phyloP scores from a whole-genome alignment of 257 asterid genomes.

The Paulownia fortunei region DNA sequence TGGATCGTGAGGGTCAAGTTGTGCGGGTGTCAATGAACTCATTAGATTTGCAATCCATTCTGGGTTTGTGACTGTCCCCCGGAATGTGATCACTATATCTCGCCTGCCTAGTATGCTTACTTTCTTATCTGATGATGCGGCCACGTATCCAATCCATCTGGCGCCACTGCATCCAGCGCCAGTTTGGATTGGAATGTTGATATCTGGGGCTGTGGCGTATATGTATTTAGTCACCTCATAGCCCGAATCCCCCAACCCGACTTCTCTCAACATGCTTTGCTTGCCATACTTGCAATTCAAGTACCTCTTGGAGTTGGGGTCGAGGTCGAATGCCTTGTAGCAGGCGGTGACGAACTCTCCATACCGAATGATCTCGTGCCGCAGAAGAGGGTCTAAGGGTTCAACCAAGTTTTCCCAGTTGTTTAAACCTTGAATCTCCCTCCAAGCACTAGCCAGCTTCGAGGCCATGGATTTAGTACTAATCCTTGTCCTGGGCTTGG shows the following conservation, averaged over 20 bases:
- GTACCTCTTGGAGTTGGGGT: conserved; percentile 60
- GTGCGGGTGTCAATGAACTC: conserved; percentile 64
- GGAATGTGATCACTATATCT: conserved; percentile 59
- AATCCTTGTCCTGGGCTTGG: not conserved
- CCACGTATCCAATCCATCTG: conserved; percentile 71
- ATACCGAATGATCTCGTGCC: conserved; percentile 59
- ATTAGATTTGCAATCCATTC: conserved; percentile 73
- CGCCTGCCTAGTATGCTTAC: conserved; percentile 51
- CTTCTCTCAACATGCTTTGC: conserved; percentile 36
- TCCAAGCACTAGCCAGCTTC: conserved; percentile 51
- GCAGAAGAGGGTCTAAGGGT: conserved; percentile 62
- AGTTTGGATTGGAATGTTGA: conserved; percentile 39
- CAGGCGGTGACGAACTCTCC: conserved; percentile 69
- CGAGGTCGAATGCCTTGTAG: conserved; percentile 69
- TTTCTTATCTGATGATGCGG: conserved; percentile 45
- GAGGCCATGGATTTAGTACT: not conserved
- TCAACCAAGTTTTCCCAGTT: conserved; percentile 63
- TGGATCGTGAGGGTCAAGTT: conserved; percentile 54
- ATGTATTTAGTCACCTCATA: conserved; percentile 65
- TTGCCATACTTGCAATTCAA: conserved; percentile 71
- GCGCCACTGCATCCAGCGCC: conserved; percentile 18
- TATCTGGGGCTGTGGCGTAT: conserved; percentile 59
- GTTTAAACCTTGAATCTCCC: conserved; percentile 59
- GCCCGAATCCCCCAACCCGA: conserved; percentile 55
- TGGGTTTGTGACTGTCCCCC: conserved; percentile 61